Evolutionary conservation across 345 rosid species (phyloP), one percentile per base, ranked within the genome.

Genomic region (Aurinia saxatilis): DNA sequence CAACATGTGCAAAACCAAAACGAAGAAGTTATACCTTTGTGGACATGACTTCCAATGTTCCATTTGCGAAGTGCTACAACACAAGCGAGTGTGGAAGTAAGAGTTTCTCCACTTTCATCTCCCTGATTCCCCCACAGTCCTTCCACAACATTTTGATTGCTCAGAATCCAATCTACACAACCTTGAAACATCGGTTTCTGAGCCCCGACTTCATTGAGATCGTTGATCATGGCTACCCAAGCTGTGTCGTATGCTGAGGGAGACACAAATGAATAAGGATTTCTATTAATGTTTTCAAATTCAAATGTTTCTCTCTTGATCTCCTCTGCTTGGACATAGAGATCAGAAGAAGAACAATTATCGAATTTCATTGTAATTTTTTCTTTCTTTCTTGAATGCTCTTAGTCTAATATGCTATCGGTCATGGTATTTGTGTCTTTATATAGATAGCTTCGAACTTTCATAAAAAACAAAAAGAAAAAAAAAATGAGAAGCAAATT

Each of bases 121-220:
- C 70, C 70, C 35, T 48, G 55, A 10, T 75, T 74, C 27, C 83
- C 81, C 90, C 90, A 84, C 17, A 29, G 76, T 25, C 90, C 88
- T 14, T 77, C 76, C 57, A 50, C 67, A 15, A 30, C 5, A n/a
- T 68, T 56, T 57, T 82, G 90, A 74, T 78, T 80, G 23, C 46
- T 17, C 14, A 82, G 31, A 19, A 87, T 77, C 90, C 95, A 87
- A 29, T 78, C 75, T 65, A 87, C 58, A 74, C 82, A 82, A 37
- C 10, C 59, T 60, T 57, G 46, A 60, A 87, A 87, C 88, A 82
- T 73, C 52, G 88, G 90, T 37, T 27, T 58, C 34, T 56, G 21
- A 55, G 45, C 42, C 29, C 2, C 65, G 13, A 18, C 74, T 64
- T 39, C 11, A 37, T 13, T 10, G 15, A 65, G 65, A 10, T 68